Base-by-base conservation (phyloP, 768 basidiomycete species). In the Tephrocybe sp. region DNA sequence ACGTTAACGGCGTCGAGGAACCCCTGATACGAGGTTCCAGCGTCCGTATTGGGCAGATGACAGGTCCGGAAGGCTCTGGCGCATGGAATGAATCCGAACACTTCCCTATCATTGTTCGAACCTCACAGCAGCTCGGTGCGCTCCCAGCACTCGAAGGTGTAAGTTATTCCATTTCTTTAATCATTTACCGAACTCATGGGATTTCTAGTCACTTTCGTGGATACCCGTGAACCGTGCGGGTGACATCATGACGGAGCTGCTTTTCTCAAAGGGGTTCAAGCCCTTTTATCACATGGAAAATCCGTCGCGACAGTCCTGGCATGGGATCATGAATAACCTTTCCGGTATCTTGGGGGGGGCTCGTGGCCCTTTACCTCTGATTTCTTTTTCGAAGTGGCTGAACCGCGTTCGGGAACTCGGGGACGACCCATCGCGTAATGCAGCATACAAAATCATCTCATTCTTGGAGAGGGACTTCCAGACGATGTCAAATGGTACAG, bases 61-160 rank as follows among this genome's bases (percentile, higher is more conserved):
- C 67, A 2, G 69, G 70, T 2, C 61, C 70, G 1, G 69, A 70
- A 47, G 68, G 64, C 1, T 62, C 64, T 22, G 70, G 69, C 1
- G 63, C 64, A 3, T 72, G 70, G 70, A 72, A 70, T 25, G 67
- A 70, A 55, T 62, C 45, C 28, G 69, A 71, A 42, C 67, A 70
- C 44, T 60, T 71, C 53, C 70, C 70, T 12, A 62, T 71, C 22
- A 60, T 69, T 9, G 63, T 71, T 13, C 59, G 64, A 9, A 61
- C 66, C 11, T 64, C 68, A 0, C 59, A 64, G 42, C 56, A 54
- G 9, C 25, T 71, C 32, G 56, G 55, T 5, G 60, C 58, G 18
- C 46, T 71, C 13, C 70, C 69, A 24, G 40, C 46, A 9, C 48
- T 70, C 7, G 53, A 63, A 36, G 70, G 70, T 5, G 68, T 69